Evolutionary conservation across 148 eudicot genomes (phyloP), one percentile per base, ranked within the genome.

Genomic region (Rhododendron williamsianum): DNA sequence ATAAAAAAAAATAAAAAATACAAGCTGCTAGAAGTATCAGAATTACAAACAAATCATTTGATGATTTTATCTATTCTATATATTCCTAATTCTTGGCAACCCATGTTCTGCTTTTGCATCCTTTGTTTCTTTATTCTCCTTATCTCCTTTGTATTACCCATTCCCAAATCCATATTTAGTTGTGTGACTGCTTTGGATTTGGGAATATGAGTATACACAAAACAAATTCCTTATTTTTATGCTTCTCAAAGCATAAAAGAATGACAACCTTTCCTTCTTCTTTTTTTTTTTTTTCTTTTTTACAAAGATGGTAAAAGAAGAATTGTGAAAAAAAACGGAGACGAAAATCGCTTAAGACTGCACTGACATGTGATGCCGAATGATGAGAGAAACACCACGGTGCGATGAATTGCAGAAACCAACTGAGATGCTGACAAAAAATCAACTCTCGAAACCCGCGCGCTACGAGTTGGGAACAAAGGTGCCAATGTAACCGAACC

Each of bases 401-500:
- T 9, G 38, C 36, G 16, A 51, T 18, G 18, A 69, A 18, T 54
- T 1, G 8, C 35, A 54, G 69, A 69, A 67, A 58, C 49, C 10
- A 38, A 11, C 69, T 36, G 7, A 1, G 76, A 71, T 13, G 9
- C 25, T 35, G 38, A 74, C 74, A 18, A 38, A 18, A 38, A 33
- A 18, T 43, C 21, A 38, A 16, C 2, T 12, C 13, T 3, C 4
- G 8, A 12, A 80, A 15, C 21, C 36, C 15, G 19, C 3, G n/a
- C 3, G 21, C 80, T 81, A 85, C 30, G 86, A 78, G 80, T 19
- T 73, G 76, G 91, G 83, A 60, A 87, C 87, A 9, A 89, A 87
- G 83, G 91, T 89, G 83, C 91, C 91, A 45, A 89, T 77, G 12
- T 87, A 83, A 9, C 91, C 91, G 9, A 89, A 87, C 8, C 89